Evolutionary conservation across 306 rosid genomes (phyloP).

Genomic region (Trichosanthes truncata): DNA sequence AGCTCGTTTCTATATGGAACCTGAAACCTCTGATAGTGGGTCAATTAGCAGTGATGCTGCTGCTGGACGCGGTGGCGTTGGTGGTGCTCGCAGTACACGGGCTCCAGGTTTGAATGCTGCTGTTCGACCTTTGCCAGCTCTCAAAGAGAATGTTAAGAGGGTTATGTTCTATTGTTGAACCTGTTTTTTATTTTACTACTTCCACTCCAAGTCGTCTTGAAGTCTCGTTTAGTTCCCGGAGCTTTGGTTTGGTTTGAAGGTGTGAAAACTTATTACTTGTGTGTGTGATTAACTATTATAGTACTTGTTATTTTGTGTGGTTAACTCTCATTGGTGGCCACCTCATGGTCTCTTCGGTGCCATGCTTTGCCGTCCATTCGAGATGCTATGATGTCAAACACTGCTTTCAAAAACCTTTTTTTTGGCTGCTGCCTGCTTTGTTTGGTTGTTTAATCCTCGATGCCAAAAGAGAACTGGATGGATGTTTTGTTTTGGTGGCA

Average conservation of each 20-base stretch:
- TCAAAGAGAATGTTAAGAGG: conserved; percentile 77
- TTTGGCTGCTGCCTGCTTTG: neutral
- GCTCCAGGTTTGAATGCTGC: conserved; percentile 53
- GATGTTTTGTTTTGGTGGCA: too few species aligned
- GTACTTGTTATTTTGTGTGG: neutral
- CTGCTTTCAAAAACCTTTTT: neutral
- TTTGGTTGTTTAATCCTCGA: neutral
- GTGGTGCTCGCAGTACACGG: conserved; percentile 45
- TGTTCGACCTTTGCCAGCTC: conserved; percentile 80
- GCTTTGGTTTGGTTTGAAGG: neutral
- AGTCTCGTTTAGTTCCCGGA: neutral
- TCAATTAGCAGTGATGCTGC: conserved; percentile 73
- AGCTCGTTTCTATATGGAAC: conserved; percentile 93
- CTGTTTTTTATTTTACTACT: neutral
- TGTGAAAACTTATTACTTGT: neutral
- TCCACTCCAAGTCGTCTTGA: neutral
- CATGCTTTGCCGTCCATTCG: neutral
- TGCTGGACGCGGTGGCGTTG: conserved; percentile 49
- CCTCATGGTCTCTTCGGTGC: neutral
- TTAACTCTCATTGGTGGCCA: neutral
- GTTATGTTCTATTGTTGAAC: conserved; percentile 85
- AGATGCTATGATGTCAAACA: neutral
- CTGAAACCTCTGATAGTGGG: conserved; percentile 77
- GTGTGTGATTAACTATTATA: neutral
- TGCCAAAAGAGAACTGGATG: neutral